phyloP scores from a whole-genome alignment of 495 filamentous ascomycete genomes.

The Hypoxylon cercidicola region DNA sequence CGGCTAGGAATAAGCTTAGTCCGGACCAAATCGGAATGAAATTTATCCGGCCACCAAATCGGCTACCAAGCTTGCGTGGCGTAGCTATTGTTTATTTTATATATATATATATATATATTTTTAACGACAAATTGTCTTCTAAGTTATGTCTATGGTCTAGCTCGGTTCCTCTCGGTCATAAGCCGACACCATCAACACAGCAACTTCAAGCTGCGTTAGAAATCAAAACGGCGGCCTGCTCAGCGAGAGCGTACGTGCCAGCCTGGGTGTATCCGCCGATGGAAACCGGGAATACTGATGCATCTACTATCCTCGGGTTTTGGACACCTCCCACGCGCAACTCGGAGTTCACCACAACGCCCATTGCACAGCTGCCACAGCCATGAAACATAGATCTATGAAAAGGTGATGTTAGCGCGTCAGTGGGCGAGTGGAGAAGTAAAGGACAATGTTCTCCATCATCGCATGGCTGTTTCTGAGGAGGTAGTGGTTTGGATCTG shows the following conservation, averaged over 20 bases:
- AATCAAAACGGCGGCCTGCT: slow-evolving; percentile 33
- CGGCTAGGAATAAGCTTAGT: too few relatives aligned
- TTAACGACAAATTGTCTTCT: too few relatives aligned
- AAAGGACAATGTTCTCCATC: not conserved
- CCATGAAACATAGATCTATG: slow-evolving; percentile 9
- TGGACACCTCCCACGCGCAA: slow-evolving; percentile 47
- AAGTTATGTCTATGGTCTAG: too few relatives aligned
- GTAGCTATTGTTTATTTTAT: too few relatives aligned
- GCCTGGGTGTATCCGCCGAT: slow-evolving; percentile 29
- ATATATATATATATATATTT: too few relatives aligned
- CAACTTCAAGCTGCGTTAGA: not conserved
- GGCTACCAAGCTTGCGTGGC: too few relatives aligned
- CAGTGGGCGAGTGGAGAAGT: not conserved
- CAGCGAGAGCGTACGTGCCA: slow-evolving; percentile 23
- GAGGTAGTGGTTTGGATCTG: not conserved
- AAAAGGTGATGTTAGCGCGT: slow-evolving; percentile 4
- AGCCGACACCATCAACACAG: too few relatives aligned
- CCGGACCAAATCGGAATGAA: too few relatives aligned
- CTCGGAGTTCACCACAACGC: slow-evolving; percentile 44
- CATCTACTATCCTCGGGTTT: slow-evolving; percentile 54
- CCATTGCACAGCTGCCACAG: slow-evolving; percentile 13
- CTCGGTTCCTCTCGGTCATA: too few relatives aligned
- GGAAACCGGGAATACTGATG: slow-evolving; percentile 46
- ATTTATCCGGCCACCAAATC: too few relatives aligned
- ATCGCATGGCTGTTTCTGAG: not conserved